Conservation (phyloP, 345 rosid species). For the Eucalyptus regnans region DNA sequence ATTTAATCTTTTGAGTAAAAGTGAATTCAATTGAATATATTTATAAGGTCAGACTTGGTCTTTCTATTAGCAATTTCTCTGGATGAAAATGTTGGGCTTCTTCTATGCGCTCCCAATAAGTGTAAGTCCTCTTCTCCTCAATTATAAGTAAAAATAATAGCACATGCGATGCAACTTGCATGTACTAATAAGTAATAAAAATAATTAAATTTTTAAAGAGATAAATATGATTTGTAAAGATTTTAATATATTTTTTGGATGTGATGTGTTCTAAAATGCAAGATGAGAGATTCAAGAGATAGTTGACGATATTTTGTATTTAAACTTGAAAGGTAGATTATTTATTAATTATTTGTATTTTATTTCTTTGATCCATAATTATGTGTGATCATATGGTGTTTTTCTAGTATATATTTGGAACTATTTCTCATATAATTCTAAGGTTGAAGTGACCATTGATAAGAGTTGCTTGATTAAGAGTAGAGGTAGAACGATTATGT, state of each 20-base stretch:
- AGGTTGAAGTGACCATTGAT: not conserved
- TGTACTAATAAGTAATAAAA: not conserved
- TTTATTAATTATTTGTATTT: not conserved
- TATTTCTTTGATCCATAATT: not conserved
- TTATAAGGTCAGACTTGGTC: too few relatives aligned
- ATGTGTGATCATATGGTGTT: not conserved
- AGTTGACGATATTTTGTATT: not conserved
- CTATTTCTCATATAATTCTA: not conserved
- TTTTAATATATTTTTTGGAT: too few relatives aligned
- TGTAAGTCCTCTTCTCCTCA: not conserved
- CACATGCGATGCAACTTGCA: not conserved
- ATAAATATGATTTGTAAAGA: not conserved
- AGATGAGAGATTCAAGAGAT: not conserved
- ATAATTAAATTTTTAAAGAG: not conserved
- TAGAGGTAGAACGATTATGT: not conserved
- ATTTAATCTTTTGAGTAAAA: too few relatives aligned
- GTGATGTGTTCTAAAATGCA: not conserved
- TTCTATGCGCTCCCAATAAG: accelerated
- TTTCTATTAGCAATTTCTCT: too few relatives aligned
- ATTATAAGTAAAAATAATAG: not conserved
- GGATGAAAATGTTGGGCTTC: not conserved
- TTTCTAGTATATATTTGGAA: not conserved
- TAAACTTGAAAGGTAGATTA: not conserved
- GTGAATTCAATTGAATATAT: accelerated
- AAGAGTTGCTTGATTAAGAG: not conserved